These are phyloP conservation scores for Skeletonema grethae DNA, from an alignment of 108 stramenopile species.

Conservation along the genomic window DNA sequence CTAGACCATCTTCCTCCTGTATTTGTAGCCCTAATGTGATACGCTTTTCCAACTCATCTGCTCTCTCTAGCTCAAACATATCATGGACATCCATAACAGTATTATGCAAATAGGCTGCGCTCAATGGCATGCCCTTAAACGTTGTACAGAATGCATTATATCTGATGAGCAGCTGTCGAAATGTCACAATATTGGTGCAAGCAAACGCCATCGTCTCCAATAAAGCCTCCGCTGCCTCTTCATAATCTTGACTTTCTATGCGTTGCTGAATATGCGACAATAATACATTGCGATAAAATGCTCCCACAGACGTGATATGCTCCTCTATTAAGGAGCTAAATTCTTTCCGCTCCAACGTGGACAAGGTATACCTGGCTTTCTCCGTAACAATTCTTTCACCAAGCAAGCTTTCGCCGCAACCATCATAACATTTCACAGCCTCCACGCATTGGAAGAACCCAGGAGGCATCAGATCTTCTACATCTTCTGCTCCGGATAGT, in stretches of 20 bases:
- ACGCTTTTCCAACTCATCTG: constrained; percentile 32
- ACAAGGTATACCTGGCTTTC: constrained; percentile 18
- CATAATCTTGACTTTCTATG: constrained; percentile 14
- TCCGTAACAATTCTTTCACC: constrained; percentile 11
- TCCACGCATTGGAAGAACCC: constrained; percentile 23
- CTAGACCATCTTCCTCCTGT: background rate
- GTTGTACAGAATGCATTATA: constrained; percentile 40
- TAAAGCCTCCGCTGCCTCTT: constrained; percentile 17
- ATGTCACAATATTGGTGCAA: constrained; percentile 31
- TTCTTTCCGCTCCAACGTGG: constrained; percentile 20
- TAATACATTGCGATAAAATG: constrained; percentile 10
- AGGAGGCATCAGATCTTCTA: background rate
- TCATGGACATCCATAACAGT: constrained; percentile 8
- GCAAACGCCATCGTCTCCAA: constrained; percentile 44
- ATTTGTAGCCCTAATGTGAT: constrained; percentile 25
- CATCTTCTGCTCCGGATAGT: background rate
- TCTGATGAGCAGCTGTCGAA: constrained; percentile 40
- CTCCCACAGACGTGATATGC: constrained; percentile 10
- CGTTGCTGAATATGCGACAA: constrained; percentile 9
- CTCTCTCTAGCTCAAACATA: constrained; percentile 30
- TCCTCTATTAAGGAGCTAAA: constrained; percentile 15
- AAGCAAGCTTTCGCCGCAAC: background rate
- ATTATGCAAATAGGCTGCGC: constrained; percentile 24
- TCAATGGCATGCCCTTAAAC: constrained; percentile 32
- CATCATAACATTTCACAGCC: background rate